These are phyloP conservation scores for Beauveria scarabaeidicola DNA, from an alignment of 2,329 filamentous ascomycete genomes.

Conservation along the genomic window DNA sequence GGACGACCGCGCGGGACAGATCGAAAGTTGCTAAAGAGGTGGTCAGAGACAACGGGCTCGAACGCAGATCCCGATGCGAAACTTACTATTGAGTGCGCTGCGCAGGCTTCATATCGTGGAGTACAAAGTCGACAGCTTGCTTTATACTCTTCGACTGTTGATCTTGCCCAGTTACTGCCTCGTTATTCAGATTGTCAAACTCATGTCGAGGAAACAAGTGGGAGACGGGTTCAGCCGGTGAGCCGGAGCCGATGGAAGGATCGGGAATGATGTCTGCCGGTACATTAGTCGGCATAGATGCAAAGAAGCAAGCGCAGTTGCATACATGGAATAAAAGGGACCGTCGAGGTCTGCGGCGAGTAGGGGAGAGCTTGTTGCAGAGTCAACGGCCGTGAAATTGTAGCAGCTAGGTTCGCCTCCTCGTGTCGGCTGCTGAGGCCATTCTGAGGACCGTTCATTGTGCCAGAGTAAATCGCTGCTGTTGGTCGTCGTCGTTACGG, in stretches of 20 bases:
- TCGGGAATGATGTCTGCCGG: slow-evolving; percentile 56
- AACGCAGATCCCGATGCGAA: not conserved
- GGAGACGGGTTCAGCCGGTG: slow-evolving; percentile 41
- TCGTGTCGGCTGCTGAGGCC: slow-evolving; percentile 22
- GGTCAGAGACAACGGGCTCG: not conserved
- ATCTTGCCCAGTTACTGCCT: slow-evolving; percentile 47
- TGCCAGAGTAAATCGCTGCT: slow-evolving; percentile 23
- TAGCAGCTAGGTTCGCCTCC: slow-evolving; percentile 17
- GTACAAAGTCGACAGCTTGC: slow-evolving; percentile 64
- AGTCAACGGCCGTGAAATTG: slow-evolving; percentile 42
- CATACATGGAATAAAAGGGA: slow-evolving; percentile 67
- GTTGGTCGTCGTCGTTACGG: slow-evolving; percentile 21
- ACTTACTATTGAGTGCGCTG: slow-evolving; percentile 61
- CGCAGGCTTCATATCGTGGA: slow-evolving; percentile 63
- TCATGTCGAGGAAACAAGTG: slow-evolving; percentile 43
- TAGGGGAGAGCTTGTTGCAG: slow-evolving; percentile 73
- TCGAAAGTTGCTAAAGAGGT: slow-evolving; percentile 46
- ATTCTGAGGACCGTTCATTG: slow-evolving; percentile 25
- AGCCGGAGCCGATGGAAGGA: slow-evolving; percentile 50
- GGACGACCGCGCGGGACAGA: slow-evolving; percentile 17
- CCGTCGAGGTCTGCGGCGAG: slow-evolving; percentile 71
- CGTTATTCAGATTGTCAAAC: slow-evolving; percentile 62
- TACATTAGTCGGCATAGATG: not conserved
- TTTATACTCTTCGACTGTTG: slow-evolving; percentile 58
- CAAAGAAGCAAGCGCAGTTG: slow-evolving; percentile 16